Evolutionary conservation across 495 filamentous ascomycete genomes (phyloP), one percentile per base, ranked within the genome.

Genomic region (Haplographium delicatum): DNA sequence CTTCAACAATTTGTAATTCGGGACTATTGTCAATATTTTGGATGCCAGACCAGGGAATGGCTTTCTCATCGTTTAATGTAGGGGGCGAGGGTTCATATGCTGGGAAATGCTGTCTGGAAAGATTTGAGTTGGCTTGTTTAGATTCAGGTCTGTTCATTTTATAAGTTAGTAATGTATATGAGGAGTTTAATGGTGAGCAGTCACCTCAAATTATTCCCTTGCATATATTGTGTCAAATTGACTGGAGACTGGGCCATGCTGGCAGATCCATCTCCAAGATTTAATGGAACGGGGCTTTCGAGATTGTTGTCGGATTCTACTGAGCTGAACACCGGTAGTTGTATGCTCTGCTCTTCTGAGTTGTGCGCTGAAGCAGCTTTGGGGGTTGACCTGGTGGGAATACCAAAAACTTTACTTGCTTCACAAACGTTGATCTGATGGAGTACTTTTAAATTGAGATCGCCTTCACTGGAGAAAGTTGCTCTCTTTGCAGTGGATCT

Each of bases 1-100:
- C 53, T 20, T 56, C 39, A 9, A 25, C 27, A n/a, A 56, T 50
- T 33, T 56, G 53, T 1, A 41, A 56, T 24, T 42, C 53, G 18
- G 53, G 53, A 19, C 53, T 56, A 22, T 56, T 47, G 10, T 25
- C 20, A 23, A 11, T 1, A 20, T 35, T 24, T n/a, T 37, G 27
- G 15, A 16, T 18, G 7, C 19, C 27, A 2, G 34, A 18, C 44
- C 33, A 47, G 3, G n/a, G 24, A n/a, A n/a, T n/a, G 42, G 8
- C 24, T 0, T 26, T 23, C 25, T 28, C 15, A 31, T 44, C 42
- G n/a, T 9, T 18, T 1, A n/a, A 13, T 16, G 1, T 13, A 15
- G 46, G 46, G 24, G 46, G 45, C 1, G 52, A 38, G n/a, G 53
- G 53, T 22, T 9, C 16, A 16, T 56, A 50, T n/a, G n/a, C n/a